Conservation (phyloP, 2,329 filamentous ascomycete genomes). For the Colletotrichum simmondsii region DNA sequence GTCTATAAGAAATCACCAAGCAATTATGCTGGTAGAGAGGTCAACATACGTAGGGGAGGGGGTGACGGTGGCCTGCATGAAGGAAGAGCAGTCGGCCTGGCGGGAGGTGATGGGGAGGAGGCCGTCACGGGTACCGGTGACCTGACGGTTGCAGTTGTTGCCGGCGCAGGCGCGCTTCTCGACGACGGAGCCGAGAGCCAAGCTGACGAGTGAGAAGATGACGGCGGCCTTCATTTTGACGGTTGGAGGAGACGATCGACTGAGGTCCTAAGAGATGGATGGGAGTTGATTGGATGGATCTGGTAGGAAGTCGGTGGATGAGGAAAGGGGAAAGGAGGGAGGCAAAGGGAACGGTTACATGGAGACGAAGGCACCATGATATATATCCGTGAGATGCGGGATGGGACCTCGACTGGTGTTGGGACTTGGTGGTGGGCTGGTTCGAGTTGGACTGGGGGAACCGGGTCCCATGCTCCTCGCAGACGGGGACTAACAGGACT, state of each 20-base stretch:
- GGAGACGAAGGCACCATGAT: slow-evolving; percentile 31
- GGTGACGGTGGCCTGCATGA: slow-evolving; percentile 51
- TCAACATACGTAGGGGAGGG: slow-evolving; percentile 51
- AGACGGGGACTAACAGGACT: slow-evolving; percentile 4
- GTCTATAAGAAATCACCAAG: background rate
- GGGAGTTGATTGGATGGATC: slow-evolving; percentile 33
- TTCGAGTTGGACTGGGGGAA: slow-evolving; percentile 2
- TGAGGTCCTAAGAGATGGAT: slow-evolving; percentile 34
- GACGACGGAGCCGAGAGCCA: slow-evolving; percentile 48
- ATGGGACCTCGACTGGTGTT: background rate
- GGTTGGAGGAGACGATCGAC: slow-evolving; percentile 35
- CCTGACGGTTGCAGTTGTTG: slow-evolving; percentile 59
- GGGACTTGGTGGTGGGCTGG: background rate
- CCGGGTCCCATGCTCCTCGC: slow-evolving; percentile 1
- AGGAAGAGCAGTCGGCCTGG: slow-evolving; percentile 53
- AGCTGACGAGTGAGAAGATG: slow-evolving; percentile 49
- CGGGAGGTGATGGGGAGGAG: slow-evolving; percentile 47
- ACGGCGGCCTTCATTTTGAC: slow-evolving; percentile 54
- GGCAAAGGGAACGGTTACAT: slow-evolving; percentile 14
- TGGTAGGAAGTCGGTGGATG: slow-evolving; percentile 37
- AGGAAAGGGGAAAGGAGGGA: slow-evolving; percentile 23
- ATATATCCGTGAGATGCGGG: slow-evolving; percentile 29
- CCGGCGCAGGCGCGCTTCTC: slow-evolving; percentile 49
- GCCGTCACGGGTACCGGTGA: slow-evolving; percentile 54
- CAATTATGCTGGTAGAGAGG: background rate